Evolutionary conservation across 345 rosid species (phyloP).

Genomic region (Eucalyptus coolabah): DNA sequence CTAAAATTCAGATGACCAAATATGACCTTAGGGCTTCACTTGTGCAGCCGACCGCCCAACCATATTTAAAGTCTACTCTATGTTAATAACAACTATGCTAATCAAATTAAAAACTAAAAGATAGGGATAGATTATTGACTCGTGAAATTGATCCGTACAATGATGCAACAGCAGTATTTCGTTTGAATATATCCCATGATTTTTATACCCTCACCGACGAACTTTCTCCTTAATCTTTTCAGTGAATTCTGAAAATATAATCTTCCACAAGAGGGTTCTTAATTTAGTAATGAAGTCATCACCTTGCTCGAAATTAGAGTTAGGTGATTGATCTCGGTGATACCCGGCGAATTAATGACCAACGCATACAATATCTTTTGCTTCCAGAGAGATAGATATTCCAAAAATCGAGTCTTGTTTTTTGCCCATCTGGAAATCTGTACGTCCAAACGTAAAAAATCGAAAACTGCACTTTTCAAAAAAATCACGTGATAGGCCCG

Average conservation of each 20-base stretch:
- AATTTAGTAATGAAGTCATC: background rate
- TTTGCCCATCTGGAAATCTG: background rate
- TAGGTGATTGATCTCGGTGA: background rate
- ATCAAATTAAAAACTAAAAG: background rate
- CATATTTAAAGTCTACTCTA: background rate
- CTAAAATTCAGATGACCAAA: too few relatives aligned
- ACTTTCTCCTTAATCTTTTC: background rate
- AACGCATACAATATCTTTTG: background rate
- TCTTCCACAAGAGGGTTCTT: background rate
- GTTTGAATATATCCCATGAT: too few relatives aligned
- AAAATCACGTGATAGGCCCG: background rate
- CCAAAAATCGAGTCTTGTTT: background rate
- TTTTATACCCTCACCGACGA: background rate
- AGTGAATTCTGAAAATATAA: background rate
- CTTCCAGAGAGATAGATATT: background rate
- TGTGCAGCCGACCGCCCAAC: too few relatives aligned
- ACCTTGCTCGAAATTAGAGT: background rate
- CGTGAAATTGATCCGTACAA: too few relatives aligned
- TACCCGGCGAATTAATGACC: background rate
- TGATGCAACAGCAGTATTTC: too few relatives aligned
- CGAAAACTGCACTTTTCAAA: background rate
- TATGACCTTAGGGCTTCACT: too few relatives aligned
- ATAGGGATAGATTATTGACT: background rate
- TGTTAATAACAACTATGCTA: background rate
- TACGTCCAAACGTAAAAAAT: background rate